These are phyloP conservation scores for Stellera chamaejasme DNA, from an alignment of 345 rosid species.

Conservation along the genomic window DNA sequence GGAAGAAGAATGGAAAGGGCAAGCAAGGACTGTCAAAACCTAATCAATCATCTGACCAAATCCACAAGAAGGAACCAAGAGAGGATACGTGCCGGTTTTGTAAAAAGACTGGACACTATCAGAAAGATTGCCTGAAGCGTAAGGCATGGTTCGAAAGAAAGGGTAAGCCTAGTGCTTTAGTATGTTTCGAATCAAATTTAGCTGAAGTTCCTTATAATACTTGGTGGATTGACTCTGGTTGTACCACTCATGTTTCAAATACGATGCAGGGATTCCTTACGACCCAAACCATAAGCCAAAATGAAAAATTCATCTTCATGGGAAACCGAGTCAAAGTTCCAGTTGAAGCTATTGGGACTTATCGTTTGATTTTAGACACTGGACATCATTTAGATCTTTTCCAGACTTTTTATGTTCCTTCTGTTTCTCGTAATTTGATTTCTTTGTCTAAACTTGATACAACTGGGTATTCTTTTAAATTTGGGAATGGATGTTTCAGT, in stretches of 20 bases:
- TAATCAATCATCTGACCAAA: background rate
- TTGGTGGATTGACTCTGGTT: no score
- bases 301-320: constrained; percentile 3
- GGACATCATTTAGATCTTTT: constrained; percentile 1
- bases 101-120: background rate
- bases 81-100: constrained; percentile 5
- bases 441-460: background rate
- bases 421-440: constrained; percentile 1
- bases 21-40: background rate
- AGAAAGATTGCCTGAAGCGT: constrained; percentile 7
- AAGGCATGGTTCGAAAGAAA: constrained; percentile 14
- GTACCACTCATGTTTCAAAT: no score
- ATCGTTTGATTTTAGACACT: no score
- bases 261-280: constrained; percentile 2
- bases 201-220: no score
- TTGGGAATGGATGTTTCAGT: background rate
- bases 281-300: constrained; percentile 8
- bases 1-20: background rate
- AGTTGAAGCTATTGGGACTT: background rate
- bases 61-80: constrained; percentile 6
- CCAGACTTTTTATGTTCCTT: constrained; percentile 1
- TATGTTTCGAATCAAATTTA: background rate
- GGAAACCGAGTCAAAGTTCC: background rate
- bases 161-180: constrained; percentile 8
- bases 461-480: background rate